Base-by-base conservation (phyloP, 345 rosid genomes). In the Citrus australasica region DNA sequence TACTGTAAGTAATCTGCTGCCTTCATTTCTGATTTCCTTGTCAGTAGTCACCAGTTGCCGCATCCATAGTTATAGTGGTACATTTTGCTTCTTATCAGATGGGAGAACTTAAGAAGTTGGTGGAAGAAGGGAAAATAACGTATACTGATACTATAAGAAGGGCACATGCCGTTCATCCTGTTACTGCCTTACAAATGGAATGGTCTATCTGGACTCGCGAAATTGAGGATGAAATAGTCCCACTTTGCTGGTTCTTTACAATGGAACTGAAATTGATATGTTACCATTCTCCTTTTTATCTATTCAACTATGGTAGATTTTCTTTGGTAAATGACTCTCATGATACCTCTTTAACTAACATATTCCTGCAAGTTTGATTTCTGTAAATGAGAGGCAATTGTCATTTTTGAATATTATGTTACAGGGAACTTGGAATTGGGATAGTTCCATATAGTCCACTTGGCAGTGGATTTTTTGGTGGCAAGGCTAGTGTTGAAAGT, bases 101-200 rank as follows among this genome's bases (percentile, higher is more conserved):
- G 78, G 75, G 74, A 14, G 81, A 81, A 38, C 74, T 77, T 7
- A 72, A 77, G 67, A 81, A 67, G 66, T 22, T 77, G 27, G 81
- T 73, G 25, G 74, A 81, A 77, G 84, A 81, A 60, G 84, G 84
- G 56, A 77, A 81, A 37, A 78, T 77, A 13, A 77, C 48, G 75
- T 77, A 81, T 63, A 73, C 84, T 5, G 63, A 82, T 25, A 78
- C 84, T 7, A 73, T 74, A 62, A 68, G 59, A 28, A 78, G 81
- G 24, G 81, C 79, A n/a, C 79, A 78, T 37, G 79, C 66, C 4
- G 68, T 82, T 68, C 81, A 82, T 77, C 84, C 81, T n/a, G 62
- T 74, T 14, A 73, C 84, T 25, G 72, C 79, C 11, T 0, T 78
- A 27, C 79, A 82, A 40, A 82, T 82, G 66, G 84, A 78, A 37